Evolutionary conservation across 352 stramenopile genomes (phyloP), one percentile per base, ranked within the genome.

Genomic region (Phytophthora multivora): DNA sequence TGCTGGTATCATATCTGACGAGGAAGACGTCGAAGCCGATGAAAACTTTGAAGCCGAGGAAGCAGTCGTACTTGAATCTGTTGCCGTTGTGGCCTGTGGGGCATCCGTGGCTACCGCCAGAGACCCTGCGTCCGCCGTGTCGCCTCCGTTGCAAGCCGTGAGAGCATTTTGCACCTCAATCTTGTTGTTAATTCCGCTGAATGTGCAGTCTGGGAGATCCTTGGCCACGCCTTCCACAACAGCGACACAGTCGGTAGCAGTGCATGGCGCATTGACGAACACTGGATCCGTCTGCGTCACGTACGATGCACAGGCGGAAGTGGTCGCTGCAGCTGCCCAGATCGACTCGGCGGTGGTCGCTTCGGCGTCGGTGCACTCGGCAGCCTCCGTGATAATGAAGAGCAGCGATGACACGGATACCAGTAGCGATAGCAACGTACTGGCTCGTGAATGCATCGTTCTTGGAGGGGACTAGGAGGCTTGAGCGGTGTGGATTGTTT

Each of bases 161-260:
- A 69, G 52, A 15, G 57, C 57, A 26, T 69, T 63, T n/a, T 63
- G 36, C 6, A 66, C 48, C 26, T 71, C 41, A 25, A 66, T 60
- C 36, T 72, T 72, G 62, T 63, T 60, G 57, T 75, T 72, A 26
- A 63, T 46, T 4, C 66, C 66, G n/a, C 40, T 61, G 40, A 60
- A 63, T 8, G 49, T 65, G 58, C 67, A 76, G 48, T 66, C 46
- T 8, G 67, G 67, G 8, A 76, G 47, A 4, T 69, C 38, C 16
- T 31, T 31, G 15, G 51, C 51, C n/a, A 76, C 36, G 0, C 33
- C 28, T 39, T 66, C 41, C 28, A 69, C 43, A 5, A 72, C 43
- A 7, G 35, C 6, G 10, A 76, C 28, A 45, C 67, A 76, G 16
- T 40, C 43, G 1, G 63, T 61, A 8, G 67, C 67, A 7, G 36